Conservation (phyloP, 352 stramenopile species). For the Globisporangium alternatum region DNA sequence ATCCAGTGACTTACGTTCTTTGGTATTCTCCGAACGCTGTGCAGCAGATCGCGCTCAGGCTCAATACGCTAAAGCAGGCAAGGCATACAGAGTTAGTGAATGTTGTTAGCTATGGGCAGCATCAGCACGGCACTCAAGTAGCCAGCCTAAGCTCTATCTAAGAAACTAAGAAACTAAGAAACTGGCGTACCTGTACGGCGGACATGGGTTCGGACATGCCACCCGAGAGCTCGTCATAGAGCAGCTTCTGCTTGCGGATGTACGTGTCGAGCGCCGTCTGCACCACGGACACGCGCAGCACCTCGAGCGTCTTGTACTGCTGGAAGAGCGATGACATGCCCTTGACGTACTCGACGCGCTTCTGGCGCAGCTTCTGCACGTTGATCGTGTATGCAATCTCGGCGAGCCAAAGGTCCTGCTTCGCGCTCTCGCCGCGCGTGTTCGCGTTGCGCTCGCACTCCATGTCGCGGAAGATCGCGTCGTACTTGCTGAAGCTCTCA, state of each 20-base stretch:
- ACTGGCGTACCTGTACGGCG: constrained; percentile 44
- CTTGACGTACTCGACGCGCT: constrained; percentile 76
- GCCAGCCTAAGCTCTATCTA: too few species aligned
- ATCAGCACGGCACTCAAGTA: constrained; percentile 2
- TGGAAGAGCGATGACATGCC: constrained; percentile 80
- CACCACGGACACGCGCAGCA: constrained; percentile 64
- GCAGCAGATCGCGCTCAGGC: constrained; percentile 70
- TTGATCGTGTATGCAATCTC: constrained; percentile 74
- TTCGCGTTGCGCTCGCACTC: constrained; percentile 30
- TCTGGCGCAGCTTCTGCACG: constrained; percentile 62
- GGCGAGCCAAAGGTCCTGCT: constrained; percentile 64
- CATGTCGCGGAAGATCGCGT: constrained; percentile 59
- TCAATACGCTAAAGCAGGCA: constrained; percentile 55
- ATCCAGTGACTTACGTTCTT: constrained; percentile 60
- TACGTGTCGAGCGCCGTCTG: constrained; percentile 78
- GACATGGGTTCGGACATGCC: constrained; percentile 66
- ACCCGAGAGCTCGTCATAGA: constrained; percentile 65
- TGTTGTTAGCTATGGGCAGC: background rate
- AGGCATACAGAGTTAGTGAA: background rate
- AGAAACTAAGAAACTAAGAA: background rate
- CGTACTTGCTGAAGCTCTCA: constrained; percentile 55
- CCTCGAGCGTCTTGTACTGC: constrained; percentile 81
- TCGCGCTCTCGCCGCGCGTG: constrained; percentile 11
- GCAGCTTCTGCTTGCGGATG: constrained; percentile 77
- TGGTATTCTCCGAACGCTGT: constrained; percentile 76